Conservation (phyloP, 169 alveolate species). For the Babesia ovata region DNA sequence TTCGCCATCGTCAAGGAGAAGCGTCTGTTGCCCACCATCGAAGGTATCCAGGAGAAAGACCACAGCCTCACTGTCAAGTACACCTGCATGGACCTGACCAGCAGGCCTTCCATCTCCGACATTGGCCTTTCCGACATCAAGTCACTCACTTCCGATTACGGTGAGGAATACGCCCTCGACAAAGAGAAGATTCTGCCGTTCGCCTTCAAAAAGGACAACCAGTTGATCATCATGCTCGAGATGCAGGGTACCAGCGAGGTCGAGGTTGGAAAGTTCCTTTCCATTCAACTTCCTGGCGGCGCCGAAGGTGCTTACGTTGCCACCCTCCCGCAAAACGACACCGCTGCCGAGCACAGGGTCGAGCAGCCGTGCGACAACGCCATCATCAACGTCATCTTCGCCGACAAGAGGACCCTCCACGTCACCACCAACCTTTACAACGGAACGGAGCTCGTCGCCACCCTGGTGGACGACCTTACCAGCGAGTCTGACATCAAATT, state of each 20-base stretch:
- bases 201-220: slow-evolving; percentile 15
- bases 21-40: slow-evolving; percentile 6
- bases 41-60: slow-evolving; percentile 32
- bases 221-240: slow-evolving; percentile 41
- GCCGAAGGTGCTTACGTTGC: slow-evolving; percentile 7
- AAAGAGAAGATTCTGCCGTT: slow-evolving; percentile 20
- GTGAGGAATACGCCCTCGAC: background rate
- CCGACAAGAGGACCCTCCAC: slow-evolving; percentile 19
- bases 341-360: background rate
- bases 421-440: slow-evolving; percentile 21
- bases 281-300: slow-evolving; percentile 27
- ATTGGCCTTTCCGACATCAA: background rate
- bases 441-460: slow-evolving; percentile 2
- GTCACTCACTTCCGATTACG: background rate
- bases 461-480: background rate
- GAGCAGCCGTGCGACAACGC: slow-evolving; percentile 16
- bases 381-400: slow-evolving; percentile 31
- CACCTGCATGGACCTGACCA: slow-evolving; percentile 36
- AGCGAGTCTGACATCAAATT: background rate
- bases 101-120: slow-evolving; percentile 26
- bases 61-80: slow-evolving; percentile 45
- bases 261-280: slow-evolving; percentile 49
- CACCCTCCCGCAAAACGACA: background rate
- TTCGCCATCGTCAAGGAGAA: slow-evolving; percentile 1
- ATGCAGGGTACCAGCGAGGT: slow-evolving; percentile 9